Percentiles rank a stretch among this genome's conserved stretches.
phyloP scores from a whole-genome alignment of 1,139 yeast species.

The Suhomyces guaymorum region DNA sequence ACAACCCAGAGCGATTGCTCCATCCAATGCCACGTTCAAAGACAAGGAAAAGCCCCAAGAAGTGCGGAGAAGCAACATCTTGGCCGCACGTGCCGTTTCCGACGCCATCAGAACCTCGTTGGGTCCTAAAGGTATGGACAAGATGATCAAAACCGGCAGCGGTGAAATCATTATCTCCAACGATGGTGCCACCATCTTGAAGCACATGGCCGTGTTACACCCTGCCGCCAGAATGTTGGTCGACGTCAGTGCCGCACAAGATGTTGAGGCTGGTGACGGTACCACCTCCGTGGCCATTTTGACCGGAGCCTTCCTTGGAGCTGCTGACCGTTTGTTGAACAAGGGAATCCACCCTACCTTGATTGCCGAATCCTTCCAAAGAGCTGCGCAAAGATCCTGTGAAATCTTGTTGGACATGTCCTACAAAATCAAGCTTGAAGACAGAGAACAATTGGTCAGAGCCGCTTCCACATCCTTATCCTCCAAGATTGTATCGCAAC shows the following conservation, averaged over 20 bases:
- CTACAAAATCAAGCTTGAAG: constrained; percentile 68
- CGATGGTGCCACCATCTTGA: constrained; percentile 95
- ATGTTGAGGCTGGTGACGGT: constrained; percentile 98
- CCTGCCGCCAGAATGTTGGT: constrained; percentile 99
- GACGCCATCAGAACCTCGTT: constrained; percentile 97
- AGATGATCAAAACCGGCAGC: constrained; percentile 91
- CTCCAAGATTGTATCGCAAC: constrained; percentile 94
- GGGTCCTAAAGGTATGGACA: constrained; percentile 99
- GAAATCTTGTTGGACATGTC: constrained; percentile 86
- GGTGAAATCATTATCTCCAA: constrained; percentile 95
- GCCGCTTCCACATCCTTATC: constrained; percentile 95
- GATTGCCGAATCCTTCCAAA: constrained; percentile 91
- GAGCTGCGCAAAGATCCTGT: constrained; percentile 87
- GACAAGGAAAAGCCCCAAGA: constrained; percentile 98
- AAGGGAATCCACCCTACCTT: constrained; percentile 96
- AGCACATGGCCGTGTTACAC: constrained; percentile 96
- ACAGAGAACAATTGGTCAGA: constrained; percentile 77
- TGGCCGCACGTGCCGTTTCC: constrained; percentile 96
- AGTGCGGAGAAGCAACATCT: constrained; percentile 87
- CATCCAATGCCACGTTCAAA: constrained; percentile 86
- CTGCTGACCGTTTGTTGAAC: constrained; percentile 85
- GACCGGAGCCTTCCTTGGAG: constrained; percentile 91
- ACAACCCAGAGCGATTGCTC: constrained; percentile 32
- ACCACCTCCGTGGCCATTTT: constrained; percentile 95
- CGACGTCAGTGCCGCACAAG: constrained; percentile 96